Evolutionary conservation across 2,329 filamentous ascomycete species (phyloP).

Genomic region (Aspergillus brunneoviolaceus): DNA sequence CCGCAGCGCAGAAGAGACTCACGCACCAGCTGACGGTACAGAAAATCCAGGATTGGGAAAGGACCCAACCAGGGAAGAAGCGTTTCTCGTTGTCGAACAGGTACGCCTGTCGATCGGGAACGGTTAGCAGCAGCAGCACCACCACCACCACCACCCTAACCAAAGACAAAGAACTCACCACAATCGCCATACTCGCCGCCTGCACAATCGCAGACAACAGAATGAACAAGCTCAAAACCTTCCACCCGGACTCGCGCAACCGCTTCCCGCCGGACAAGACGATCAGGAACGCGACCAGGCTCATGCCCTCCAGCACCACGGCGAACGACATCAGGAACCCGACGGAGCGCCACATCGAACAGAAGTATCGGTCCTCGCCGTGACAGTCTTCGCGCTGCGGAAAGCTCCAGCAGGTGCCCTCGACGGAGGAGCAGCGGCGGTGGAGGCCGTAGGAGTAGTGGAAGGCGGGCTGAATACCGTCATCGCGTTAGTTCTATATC

Average conservation of each 20-base stretch:
- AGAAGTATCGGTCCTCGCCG: slow-evolving; percentile 71
- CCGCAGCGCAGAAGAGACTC: slow-evolving; percentile 53
- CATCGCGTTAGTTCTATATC: not conserved
- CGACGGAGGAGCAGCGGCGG: slow-evolving; percentile 71
- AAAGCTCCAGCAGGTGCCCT: slow-evolving; percentile 57
- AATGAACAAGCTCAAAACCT: slow-evolving; percentile 67
- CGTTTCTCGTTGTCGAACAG: slow-evolving; percentile 79
- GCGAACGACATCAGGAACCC: slow-evolving; percentile 86
- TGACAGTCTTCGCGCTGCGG: slow-evolving; percentile 67
- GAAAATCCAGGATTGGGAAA: slow-evolving; percentile 77
- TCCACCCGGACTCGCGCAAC: slow-evolving; percentile 80
- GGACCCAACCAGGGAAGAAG: slow-evolving; percentile 78
- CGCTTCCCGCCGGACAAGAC: slow-evolving; percentile 76
- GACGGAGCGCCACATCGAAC: slow-evolving; percentile 84
- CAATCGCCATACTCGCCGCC: slow-evolving; percentile 74
- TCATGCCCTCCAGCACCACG: slow-evolving; percentile 76
- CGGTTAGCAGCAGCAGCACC: too few relatives aligned
- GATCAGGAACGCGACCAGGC: slow-evolving; percentile 74
- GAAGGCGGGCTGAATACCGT: slow-evolving; percentile 46
- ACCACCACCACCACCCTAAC: not conserved
- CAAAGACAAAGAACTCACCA: slow-evolving; percentile 60
- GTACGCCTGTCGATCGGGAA: slow-evolving; percentile 61
- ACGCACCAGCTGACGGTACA: slow-evolving; percentile 62
- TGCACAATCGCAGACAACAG: slow-evolving; percentile 66
- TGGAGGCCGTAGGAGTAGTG: slow-evolving; percentile 75